Conservation (phyloP, 148 eudicot genomes). For the Simmondsia chinensis region DNA sequence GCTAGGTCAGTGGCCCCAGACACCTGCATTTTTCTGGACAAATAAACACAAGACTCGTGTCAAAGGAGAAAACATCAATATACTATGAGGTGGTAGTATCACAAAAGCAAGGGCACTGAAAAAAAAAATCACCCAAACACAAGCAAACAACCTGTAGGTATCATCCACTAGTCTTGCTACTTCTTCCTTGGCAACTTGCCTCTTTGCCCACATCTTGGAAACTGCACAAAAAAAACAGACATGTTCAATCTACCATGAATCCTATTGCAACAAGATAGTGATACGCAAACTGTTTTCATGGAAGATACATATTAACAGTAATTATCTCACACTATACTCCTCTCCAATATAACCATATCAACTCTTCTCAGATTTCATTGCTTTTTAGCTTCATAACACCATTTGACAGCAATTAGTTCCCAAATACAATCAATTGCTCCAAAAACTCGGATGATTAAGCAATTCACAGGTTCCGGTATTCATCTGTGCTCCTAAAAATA, state of each 20-base stretch:
- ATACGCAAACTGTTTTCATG: too few relatives aligned
- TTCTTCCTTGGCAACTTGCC: conserved; percentile 65
- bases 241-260: not conserved
- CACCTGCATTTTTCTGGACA: conserved; percentile 78
- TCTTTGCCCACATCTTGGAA: conserved; percentile 76
- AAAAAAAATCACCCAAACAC: too few relatives aligned
- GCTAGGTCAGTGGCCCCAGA: conserved; percentile 86
- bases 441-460: too few relatives aligned
- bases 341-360: too few relatives aligned
- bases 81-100: not conserved
- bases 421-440: too few relatives aligned
- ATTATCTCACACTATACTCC: too few relatives aligned
- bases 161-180: conserved; percentile 84
- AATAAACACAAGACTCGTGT: conserved; percentile 4
- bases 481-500: too few relatives aligned
- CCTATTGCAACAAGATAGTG: not conserved
- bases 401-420: too few relatives aligned
- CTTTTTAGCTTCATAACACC: too few relatives aligned
- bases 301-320: too few relatives aligned
- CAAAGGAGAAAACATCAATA: not conserved
- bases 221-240: conserved; percentile 27
- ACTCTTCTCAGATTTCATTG: too few relatives aligned
- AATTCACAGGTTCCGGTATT: too few relatives aligned
- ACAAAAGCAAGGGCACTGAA: not conserved
- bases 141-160: conserved; percentile 55